Evolutionary conservation across 2,329 filamentous ascomycete genomes (phyloP).

Genomic region (Pseudogymnoascus sp.): DNA sequence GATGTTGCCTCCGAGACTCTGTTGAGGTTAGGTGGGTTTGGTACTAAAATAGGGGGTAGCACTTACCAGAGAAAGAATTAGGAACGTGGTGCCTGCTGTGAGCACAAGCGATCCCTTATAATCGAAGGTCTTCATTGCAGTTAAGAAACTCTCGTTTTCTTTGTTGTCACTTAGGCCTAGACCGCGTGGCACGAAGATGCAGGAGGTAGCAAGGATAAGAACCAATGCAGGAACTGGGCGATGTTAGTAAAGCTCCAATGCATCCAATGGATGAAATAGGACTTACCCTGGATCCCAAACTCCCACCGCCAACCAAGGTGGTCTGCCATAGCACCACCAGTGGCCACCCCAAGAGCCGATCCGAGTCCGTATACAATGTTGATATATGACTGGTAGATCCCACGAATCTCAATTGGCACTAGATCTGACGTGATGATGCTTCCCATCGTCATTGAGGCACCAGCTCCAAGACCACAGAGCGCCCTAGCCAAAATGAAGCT

Average conservation of each 20-base stretch:
- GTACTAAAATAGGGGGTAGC: conserved; percentile 2
- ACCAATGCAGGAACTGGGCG: conserved; percentile 41
- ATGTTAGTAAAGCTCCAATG: neutral
- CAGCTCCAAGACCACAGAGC: conserved; percentile 65
- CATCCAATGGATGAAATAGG: neutral
- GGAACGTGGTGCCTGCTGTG: conserved; percentile 43
- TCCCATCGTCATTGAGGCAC: conserved; percentile 61
- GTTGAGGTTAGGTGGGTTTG: neutral
- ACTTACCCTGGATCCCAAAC: conserved; percentile 49
- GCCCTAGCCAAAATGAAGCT: conserved; percentile 65
- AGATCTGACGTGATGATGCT: conserved; percentile 67
- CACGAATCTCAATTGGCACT: conserved; percentile 59
- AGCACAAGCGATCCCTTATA: conserved; percentile 47
- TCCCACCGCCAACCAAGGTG: conserved; percentile 67
- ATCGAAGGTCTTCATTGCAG: conserved; percentile 51
- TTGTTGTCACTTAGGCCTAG: conserved; percentile 42
- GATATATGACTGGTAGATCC: conserved; percentile 65
- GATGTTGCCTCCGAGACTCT: conserved; percentile 58
- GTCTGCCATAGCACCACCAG: conserved; percentile 65
- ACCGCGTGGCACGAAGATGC: conserved; percentile 42
- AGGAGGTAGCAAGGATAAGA: conserved; percentile 39
- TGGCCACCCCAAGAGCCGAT: conserved; percentile 55
- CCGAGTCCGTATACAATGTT: conserved; percentile 58
- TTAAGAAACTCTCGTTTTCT: conserved; percentile 36
- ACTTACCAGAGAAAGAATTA: conserved; percentile 52